Base-by-base conservation (phyloP, 2,329 filamentous ascomycete genomes). In the Podosphaera xanthii region DNA sequence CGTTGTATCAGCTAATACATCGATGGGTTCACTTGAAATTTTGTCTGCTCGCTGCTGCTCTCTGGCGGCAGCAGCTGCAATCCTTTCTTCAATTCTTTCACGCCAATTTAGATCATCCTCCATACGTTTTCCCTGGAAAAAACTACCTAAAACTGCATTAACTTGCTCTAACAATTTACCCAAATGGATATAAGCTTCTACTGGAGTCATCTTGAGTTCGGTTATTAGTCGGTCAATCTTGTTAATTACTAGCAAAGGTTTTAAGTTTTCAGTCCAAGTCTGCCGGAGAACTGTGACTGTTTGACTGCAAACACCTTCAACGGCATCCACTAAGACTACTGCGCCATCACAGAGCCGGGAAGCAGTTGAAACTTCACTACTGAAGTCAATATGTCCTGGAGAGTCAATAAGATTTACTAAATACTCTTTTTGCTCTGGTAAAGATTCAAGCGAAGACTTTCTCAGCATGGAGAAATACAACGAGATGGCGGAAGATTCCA, bases 401-500 rank as follows among this genome's bases (percentile, higher is more conserved):
- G 92, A 97, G 72, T 98, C 92, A 69, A 98, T 98, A 60, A 98
- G 73, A 70, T 98, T 98, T 73, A 98, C 87, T 62, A 98, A 77
- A 69, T 95, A 96, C 71, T 98, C 91, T 68, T 88, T 88, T 30
- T 85, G 77, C 66, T 83, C 78, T 0, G 87, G 84, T 12, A 76
- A 69, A 4, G 80, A 80, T 14, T 88, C 83, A 1, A 84, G 83
- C 1, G 79, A 75, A 44, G 80, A 75, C 64, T 87, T 81, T 64
- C 90, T 80, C 59, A 94, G 75, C 78, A 97, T 87, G 42, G 90
- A 94, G 71, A 98, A 98, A 72, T 86, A 94, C 40, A 98, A 76
- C 0, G 92, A 97, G 63, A 98, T 98, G 62, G 92, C 92, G 4
- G 91, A 97, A 0, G 92, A 97, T 71, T 98, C 92, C 92, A 98